Conservation (phyloP, 192 early-diverging fungal genomes). For the Umbelopsis ramanniana region DNA sequence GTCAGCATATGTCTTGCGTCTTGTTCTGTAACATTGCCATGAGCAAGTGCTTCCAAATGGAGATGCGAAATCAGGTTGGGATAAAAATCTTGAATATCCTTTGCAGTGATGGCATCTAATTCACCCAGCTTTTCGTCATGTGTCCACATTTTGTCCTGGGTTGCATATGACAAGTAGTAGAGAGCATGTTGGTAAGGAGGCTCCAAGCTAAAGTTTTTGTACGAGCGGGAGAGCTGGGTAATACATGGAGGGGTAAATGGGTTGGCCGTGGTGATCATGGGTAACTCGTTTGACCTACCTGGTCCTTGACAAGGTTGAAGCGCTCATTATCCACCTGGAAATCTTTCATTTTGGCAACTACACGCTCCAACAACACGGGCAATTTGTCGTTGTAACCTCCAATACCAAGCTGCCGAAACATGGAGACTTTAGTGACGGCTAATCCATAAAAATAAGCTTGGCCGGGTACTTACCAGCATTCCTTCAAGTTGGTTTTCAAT, state of each 20-base stretch:
- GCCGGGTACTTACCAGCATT: slow-evolving; percentile 43
- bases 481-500: slow-evolving; percentile 74
- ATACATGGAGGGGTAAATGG: background rate
- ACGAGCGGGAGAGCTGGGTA: slow-evolving; percentile 17
- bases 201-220: slow-evolving; percentile 69
- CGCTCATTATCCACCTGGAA: slow-evolving; percentile 67
- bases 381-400: slow-evolving; percentile 93
- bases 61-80: slow-evolving; percentile 64
- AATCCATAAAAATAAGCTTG: background rate
- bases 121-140: slow-evolving; percentile 70
- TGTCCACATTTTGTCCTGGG: slow-evolving; percentile 74
- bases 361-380: slow-evolving; percentile 65
- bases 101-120: slow-evolving; percentile 59
- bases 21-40: slow-evolving; percentile 72
- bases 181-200: slow-evolving; percentile 72
- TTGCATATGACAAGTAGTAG: slow-evolving; percentile 64
- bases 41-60: slow-evolving; percentile 75
- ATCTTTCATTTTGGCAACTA: slow-evolving; percentile 69
- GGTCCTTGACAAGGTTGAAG: slow-evolving; percentile 84
- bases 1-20: slow-evolving; percentile 60
- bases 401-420: slow-evolving; percentile 53
- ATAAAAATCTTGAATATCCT: slow-evolving; percentile 69
- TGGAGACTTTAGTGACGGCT: background rate
- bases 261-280: slow-evolving; percentile 23
- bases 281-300: slow-evolving; percentile 29